A percentile compares a stretch with the other conserved stretches of the same genome.
Evolutionary conservation across 2,329 filamentous ascomycete species (phyloP).

Genomic region (Colletotrichum viniferum): DNA sequence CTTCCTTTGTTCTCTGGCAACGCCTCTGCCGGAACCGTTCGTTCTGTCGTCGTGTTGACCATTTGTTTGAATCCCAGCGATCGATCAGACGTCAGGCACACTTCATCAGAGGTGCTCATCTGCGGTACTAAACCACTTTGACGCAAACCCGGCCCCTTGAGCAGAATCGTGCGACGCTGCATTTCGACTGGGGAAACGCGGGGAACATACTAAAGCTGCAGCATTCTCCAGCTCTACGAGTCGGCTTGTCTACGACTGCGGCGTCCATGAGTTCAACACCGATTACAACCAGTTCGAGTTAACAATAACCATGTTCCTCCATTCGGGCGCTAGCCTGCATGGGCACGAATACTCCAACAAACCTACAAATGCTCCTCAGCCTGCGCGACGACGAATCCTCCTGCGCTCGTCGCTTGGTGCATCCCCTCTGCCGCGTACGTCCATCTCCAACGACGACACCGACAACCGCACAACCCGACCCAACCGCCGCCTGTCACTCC

Average conservation of each 20-base stretch:
- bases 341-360: constrained; percentile 62
- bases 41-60: constrained; percentile 10
- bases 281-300: neutral
- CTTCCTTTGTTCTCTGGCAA: constrained; percentile 12
- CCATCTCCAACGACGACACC: constrained; percentile 4
- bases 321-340: constrained; percentile 63
- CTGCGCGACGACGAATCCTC: constrained; percentile 40
- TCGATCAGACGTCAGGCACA: constrained; percentile 1
- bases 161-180: neutral
- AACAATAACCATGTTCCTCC: constrained; percentile 55
- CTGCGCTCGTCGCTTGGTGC: constrained; percentile 45
- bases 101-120: neutral
- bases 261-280: neutral
- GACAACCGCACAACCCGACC: neutral
- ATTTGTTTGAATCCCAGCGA: neutral
- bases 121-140: neutral
- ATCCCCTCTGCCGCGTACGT: neutral
- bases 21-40: constrained; percentile 11
- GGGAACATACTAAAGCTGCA: neutral
- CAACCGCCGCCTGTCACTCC: constrained; percentile 6
- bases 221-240: neutral
- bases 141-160: neutral
- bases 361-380: constrained; percentile 29
- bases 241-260: neutral
- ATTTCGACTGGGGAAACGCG: neutral